A percentile compares a stretch with the other conserved stretches of the same genome.
phyloP scores from a whole-genome alignment of 169 alveolate genomes.

The Plasmodium gallinaceum region DNA sequence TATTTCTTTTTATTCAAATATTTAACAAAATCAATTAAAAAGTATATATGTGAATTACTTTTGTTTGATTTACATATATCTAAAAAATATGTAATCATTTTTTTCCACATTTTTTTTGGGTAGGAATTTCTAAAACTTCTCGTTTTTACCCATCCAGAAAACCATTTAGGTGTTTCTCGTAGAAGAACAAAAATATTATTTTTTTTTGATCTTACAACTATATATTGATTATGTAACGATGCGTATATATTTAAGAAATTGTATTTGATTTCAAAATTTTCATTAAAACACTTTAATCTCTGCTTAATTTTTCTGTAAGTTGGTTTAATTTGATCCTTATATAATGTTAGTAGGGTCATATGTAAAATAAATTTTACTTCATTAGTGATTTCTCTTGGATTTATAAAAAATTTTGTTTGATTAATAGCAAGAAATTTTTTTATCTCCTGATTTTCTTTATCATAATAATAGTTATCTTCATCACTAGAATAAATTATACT shows the following conservation, averaged over 20 bases:
- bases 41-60: neutral
- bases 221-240: slow-evolving; percentile 32
- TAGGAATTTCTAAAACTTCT: slow-evolving; percentile 21
- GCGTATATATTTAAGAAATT: slow-evolving; percentile 18
- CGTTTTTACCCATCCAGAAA: slow-evolving; percentile 51
- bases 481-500: neutral
- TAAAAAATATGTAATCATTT: slow-evolving; percentile 9
- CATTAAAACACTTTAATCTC: slow-evolving; percentile 5
- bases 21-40: slow-evolving; percentile 8
- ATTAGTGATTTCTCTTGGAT: slow-evolving; percentile 29
- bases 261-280: neutral
- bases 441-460: neutral
- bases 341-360: slow-evolving; percentile 39
- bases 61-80: slow-evolving; percentile 7
- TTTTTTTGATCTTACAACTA: slow-evolving; percentile 22
- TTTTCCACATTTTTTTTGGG: slow-evolving; percentile 30
- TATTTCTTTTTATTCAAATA: neutral
- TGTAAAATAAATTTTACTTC: slow-evolving; percentile 39
- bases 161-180: slow-evolving; percentile 64
- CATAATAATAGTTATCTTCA: neutral
- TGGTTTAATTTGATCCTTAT: slow-evolving; percentile 43
- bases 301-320: slow-evolving; percentile 12
- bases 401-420: neutral
- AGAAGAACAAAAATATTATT: slow-evolving; percentile 38
- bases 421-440: neutral